Conservation (phyloP, 2,329 filamentous ascomycete species). For the Cercospora sp. region DNA sequence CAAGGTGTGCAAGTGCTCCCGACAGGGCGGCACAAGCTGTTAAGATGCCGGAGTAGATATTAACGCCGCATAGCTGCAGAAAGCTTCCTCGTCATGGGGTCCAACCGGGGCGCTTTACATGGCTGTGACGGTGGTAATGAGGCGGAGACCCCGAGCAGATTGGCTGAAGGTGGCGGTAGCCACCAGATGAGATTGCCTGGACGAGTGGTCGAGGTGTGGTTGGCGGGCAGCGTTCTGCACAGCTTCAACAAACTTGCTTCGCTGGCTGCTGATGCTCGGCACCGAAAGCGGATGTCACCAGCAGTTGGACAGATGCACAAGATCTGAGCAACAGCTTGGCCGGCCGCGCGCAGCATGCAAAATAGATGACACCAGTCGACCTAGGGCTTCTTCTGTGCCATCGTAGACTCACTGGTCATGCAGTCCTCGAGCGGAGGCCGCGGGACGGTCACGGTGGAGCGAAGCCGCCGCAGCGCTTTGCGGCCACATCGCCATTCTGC, state of each 20-base stretch:
- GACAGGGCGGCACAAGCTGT: background rate
- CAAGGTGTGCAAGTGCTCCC: background rate
- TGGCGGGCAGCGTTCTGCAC: background rate
- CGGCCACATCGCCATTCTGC: background rate
- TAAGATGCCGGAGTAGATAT: background rate
- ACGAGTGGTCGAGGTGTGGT: background rate
- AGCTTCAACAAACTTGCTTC: conserved; percentile 2
- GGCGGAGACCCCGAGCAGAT: conserved; percentile 3
- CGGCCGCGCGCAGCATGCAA: background rate
- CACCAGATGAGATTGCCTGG: conserved; percentile 1
- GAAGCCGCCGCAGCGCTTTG: background rate
- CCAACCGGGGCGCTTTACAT: background rate
- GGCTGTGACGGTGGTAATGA: background rate
- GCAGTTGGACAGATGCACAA: background rate
- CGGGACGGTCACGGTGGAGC: background rate
- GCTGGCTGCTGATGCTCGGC: background rate
- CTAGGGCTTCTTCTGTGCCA: background rate
- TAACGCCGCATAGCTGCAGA: conserved; percentile 5
- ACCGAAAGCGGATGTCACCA: conserved; percentile 1
- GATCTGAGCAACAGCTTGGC: background rate
- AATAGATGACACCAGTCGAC: background rate
- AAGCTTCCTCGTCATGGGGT: background rate
- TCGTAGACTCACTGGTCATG: background rate
- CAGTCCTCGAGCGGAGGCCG: background rate
- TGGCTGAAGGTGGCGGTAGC: background rate